Conservation (phyloP, 2,329 filamentous ascomycete species). For the Mycosphaerella arachidis region DNA sequence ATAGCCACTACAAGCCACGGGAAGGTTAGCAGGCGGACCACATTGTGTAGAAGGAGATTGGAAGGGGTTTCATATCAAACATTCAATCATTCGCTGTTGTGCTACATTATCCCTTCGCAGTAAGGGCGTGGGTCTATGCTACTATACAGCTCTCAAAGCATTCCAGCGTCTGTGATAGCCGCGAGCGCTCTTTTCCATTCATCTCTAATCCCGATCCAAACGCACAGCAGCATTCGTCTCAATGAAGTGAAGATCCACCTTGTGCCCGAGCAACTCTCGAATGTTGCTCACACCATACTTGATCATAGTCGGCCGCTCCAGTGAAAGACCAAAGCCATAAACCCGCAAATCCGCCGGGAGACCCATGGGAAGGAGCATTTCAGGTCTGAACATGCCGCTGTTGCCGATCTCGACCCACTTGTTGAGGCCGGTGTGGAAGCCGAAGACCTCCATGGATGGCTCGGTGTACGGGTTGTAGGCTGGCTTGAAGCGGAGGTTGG, state of each 20-base stretch:
- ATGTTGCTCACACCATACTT: conserved; percentile 79
- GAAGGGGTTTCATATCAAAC: background rate
- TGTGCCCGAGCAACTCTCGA: conserved; percentile 85
- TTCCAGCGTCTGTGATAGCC: background rate
- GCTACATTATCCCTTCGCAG: background rate
- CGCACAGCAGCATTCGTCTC: conserved; percentile 86
- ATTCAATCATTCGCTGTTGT: background rate
- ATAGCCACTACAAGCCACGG: too few species aligned
- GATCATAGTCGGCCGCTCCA: conserved; percentile 98
- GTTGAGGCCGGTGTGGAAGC: conserved; percentile 70
- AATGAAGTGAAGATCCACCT: conserved; percentile 90
- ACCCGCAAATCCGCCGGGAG: conserved; percentile 86
- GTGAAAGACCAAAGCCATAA: conserved; percentile 85
- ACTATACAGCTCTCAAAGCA: background rate
- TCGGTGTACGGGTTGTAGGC: conserved; percentile 96
- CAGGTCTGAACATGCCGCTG: conserved; percentile 88
- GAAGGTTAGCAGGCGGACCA: too few species aligned
- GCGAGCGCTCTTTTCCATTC: background rate
- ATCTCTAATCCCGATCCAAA: conserved; percentile 64
- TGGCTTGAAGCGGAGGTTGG: conserved; percentile 86
- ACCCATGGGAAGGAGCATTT: conserved; percentile 95
- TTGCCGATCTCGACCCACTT: conserved; percentile 11
- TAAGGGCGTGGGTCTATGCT: background rate
- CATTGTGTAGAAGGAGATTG: background rate
- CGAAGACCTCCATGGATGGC: conserved; percentile 97